Evolutionary conservation across 2,329 filamentous ascomycete species (phyloP).

Genomic region (Cercospora sp.): DNA sequence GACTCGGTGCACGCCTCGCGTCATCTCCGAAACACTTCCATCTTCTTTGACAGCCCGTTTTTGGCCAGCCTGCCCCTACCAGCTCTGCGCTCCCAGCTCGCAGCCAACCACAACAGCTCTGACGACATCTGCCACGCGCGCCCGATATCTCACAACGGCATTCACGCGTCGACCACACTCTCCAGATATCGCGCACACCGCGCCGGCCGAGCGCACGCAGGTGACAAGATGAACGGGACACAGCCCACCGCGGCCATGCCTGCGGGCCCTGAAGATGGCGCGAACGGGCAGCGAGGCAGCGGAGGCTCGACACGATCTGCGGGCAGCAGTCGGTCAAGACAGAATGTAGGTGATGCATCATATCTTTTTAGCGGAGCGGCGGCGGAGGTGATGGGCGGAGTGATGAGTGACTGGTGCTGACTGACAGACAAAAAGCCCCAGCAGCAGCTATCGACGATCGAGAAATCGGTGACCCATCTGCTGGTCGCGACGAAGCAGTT

Average conservation of each 20-base stretch:
- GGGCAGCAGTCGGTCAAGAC: constrained; percentile 28
- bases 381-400: neutral
- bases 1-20: neutral
- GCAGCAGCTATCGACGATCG: constrained; percentile 88
- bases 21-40: neutral
- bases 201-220: constrained; percentile 2
- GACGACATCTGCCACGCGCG: neutral
- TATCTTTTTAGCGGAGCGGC: neutral
- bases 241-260: constrained; percentile 26
- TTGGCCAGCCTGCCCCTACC: neutral
- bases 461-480: constrained; percentile 97
- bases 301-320: constrained; percentile 32
- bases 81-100: neutral
- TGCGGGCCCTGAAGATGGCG: constrained; percentile 23
- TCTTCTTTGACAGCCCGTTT: neutral
- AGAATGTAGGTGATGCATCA: constrained; percentile 31
- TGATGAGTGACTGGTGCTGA: constrained; percentile 16
- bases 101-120: neutral
- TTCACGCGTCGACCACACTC: neutral
- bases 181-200: neutral
- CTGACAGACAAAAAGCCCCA: constrained; percentile 54
- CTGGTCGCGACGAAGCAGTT: constrained; percentile 97
- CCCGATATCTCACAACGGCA: neutral
- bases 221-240: constrained; percentile 23
- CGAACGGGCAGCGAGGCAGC: constrained; percentile 30